These are phyloP conservation scores for Botrytis medusae DNA, from an alignment of 2,329 filamentous ascomycete species.

Conservation along the genomic window DNA sequence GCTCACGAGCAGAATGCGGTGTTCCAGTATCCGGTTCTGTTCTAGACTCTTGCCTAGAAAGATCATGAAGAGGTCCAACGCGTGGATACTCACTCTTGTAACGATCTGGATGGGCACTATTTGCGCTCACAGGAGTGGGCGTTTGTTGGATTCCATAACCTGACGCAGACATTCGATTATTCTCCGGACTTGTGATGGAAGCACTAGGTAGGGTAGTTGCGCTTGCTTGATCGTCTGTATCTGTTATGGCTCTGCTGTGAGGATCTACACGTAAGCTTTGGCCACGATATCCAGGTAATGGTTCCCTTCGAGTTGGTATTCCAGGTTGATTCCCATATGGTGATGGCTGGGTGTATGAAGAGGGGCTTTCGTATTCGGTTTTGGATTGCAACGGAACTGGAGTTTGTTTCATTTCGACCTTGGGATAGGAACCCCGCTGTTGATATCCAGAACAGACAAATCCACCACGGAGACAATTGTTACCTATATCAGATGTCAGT, in stretches of 20 bases:
- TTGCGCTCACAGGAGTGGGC: constrained; percentile 61
- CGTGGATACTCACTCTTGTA: constrained; percentile 57
- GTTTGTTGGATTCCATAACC: constrained; percentile 50
- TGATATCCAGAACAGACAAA: constrained; percentile 93
- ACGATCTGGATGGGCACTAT: constrained; percentile 40
- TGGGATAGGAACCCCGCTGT: constrained; percentile 74
- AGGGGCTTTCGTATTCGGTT: constrained; percentile 52
- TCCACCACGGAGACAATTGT: constrained; percentile 86
- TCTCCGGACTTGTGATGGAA: constrained; percentile 53
- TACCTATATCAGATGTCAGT: constrained; percentile 52
- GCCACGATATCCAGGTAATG: constrained; percentile 59
- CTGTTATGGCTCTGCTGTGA: constrained; percentile 52
- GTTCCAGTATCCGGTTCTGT: constrained; percentile 50
- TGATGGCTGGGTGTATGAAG: constrained; percentile 58
- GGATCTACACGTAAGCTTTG: constrained; percentile 63
- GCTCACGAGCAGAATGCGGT: constrained; percentile 43
- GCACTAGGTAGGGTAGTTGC: constrained; percentile 60
- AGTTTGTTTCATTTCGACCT: constrained; percentile 67
- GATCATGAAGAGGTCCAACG: constrained; percentile 60
- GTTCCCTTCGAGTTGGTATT: constrained; percentile 49
- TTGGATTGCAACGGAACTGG: constrained; percentile 82
- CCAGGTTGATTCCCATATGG: constrained; percentile 48
- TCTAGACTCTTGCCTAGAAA: constrained; percentile 50
- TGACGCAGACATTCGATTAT: constrained; percentile 57
- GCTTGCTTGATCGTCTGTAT: constrained; percentile 60